Evolutionary conservation across 352 stramenopile species (phyloP).

Genomic region (Globisporangium nunn): DNA sequence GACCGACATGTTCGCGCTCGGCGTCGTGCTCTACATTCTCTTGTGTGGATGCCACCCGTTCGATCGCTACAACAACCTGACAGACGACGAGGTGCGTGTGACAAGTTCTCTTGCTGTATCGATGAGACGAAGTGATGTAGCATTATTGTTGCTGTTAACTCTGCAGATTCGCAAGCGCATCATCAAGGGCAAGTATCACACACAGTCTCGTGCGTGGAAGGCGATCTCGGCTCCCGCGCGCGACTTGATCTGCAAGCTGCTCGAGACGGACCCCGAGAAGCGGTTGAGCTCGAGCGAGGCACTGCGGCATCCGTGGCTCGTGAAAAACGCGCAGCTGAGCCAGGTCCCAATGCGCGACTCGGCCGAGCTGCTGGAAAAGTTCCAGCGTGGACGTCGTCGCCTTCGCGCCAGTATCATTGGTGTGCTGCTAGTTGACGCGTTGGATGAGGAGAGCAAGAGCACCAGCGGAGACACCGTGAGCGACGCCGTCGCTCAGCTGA

Average conservation of each 20-base stretch:
- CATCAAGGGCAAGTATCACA: constrained; percentile 69
- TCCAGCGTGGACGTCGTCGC: constrained; percentile 66
- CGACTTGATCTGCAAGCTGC: constrained; percentile 67
- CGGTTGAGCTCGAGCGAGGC: constrained; percentile 62
- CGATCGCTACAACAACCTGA: constrained; percentile 82
- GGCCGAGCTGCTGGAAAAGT: constrained; percentile 66
- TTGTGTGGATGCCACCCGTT: constrained; percentile 81
- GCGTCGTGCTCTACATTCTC: constrained; percentile 80
- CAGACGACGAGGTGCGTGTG: constrained; percentile 58
- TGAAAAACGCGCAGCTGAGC: constrained; percentile 45
- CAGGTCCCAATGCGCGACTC: constrained; percentile 56
- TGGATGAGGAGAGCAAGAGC: constrained; percentile 28
- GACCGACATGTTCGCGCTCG: constrained; percentile 78
- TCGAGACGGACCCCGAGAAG: constrained; percentile 55
- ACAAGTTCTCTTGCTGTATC: not conserved
- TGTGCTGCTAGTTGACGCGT: constrained; percentile 56
- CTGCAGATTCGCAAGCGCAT: constrained; percentile 70
- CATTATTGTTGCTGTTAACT: not conserved
- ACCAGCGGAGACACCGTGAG: constrained; percentile 3
- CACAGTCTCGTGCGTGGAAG: constrained; percentile 65
- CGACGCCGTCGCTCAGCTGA: constrained; percentile 25
- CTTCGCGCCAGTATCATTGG: constrained; percentile 74
- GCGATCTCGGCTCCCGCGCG: constrained; percentile 52
- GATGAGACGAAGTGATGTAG: too few species aligned
- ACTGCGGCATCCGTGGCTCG: constrained; percentile 66